Conservation (phyloP, 176 grass and related monocot genomes). For the Dactylis glomerata region DNA sequence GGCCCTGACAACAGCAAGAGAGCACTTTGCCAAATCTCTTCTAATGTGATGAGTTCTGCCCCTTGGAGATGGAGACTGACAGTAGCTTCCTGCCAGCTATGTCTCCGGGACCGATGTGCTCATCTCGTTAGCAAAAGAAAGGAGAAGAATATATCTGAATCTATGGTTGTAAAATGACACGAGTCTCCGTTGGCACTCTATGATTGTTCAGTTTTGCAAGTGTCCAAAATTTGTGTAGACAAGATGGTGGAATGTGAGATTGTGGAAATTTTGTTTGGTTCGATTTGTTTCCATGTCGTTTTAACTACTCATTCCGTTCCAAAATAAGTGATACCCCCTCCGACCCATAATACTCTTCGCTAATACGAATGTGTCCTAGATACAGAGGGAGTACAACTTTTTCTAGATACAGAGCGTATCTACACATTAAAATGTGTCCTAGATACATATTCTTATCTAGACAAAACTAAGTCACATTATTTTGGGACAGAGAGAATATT, state of each 20-base stretch:
- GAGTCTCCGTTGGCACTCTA: neutral
- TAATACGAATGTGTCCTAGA: no score
- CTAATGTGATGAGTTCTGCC: conserved; percentile 57
- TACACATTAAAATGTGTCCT: no score
- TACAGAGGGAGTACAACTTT: no score
- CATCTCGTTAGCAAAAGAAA: conserved; percentile 8
- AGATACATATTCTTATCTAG: no score
- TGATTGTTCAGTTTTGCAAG: conserved; percentile 25
- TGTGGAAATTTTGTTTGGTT: conserved; percentile 7
- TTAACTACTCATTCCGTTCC: no score
- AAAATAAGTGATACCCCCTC: no score
- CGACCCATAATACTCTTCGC: no score
- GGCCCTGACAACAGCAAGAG: conserved; percentile 80
- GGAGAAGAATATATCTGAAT: neutral
- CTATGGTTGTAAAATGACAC: conserved; percentile 18
- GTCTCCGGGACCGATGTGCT: neutral
- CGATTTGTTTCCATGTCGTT: neutral
- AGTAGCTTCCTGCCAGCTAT: neutral
- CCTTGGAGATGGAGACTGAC: neutral
- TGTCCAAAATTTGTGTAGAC: neutral
- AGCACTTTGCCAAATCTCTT: conserved; percentile 94
- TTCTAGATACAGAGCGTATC: no score
- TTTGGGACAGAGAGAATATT: no score
- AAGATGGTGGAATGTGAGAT: neutral
- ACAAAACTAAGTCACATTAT: no score